A percentile compares a stretch with the other conserved stretches of the same genome.
Conservation (phyloP, 495 filamentous ascomycete genomes). For the Podospora pseudocomata region DNA sequence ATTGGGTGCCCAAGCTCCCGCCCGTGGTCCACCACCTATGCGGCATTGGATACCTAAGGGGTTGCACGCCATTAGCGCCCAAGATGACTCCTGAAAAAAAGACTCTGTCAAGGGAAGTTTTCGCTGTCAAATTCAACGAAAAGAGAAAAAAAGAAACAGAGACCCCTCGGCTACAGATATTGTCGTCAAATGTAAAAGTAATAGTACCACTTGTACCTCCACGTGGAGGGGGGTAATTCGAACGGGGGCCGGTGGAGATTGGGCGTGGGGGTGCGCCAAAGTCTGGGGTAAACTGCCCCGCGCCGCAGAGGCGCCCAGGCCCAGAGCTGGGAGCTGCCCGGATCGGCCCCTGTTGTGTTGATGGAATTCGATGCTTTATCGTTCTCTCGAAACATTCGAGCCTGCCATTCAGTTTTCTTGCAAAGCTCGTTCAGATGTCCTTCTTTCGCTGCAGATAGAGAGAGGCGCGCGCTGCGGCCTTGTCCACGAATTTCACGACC, state of each 20-base stretch:
- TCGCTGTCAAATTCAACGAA: neutral
- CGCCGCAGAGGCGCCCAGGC: neutral
- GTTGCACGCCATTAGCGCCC: neutral
- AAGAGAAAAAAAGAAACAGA: neutral
- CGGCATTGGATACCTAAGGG: neutral
- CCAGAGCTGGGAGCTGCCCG: neutral
- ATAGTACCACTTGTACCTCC: conserved; percentile 6
- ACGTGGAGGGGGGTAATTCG: conserved; percentile 15
- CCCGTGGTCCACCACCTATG: neutral
- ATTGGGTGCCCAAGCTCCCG: neutral
- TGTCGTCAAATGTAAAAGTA: neutral
- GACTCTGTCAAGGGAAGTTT: too few relatives aligned
- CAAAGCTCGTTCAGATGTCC: neutral
- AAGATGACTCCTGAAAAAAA: neutral
- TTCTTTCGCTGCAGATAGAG: conserved; percentile 8
- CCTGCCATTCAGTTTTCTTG: neutral
- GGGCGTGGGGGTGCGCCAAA: conserved; percentile 16
- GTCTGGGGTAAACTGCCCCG: conserved; percentile 23
- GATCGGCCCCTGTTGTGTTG: neutral
- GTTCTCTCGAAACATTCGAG: neutral
- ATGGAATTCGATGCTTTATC: neutral
- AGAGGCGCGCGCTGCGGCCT: conserved; percentile 15
- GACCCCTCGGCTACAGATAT: neutral
- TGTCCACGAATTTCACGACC: neutral
- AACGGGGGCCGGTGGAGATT: conserved; percentile 26